Evolutionary conservation across 306 rosid genomes (phyloP).

Genomic region (Rosa chinensis): DNA sequence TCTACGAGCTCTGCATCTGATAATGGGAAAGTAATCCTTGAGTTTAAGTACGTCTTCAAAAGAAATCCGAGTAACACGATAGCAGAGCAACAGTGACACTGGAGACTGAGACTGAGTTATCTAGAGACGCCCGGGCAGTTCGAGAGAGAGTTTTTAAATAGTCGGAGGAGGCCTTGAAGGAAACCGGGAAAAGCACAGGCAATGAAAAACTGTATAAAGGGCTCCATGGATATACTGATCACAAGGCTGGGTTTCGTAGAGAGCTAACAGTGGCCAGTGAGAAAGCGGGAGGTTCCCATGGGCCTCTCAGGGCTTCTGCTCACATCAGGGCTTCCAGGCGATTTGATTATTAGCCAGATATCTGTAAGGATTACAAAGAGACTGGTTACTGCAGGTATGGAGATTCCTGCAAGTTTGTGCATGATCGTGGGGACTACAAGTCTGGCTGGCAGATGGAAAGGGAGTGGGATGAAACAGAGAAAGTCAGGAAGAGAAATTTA

Average conservation of each 20-base stretch:
- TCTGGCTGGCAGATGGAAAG: conserved; percentile 91
- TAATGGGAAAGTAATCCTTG: conserved; percentile 31
- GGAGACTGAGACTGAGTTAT: conserved; percentile 80
- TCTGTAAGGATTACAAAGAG: conserved; percentile 87
- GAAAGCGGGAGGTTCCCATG: conserved; percentile 88
- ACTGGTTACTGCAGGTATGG: conserved; percentile 88
- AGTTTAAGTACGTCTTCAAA: conserved; percentile 67
- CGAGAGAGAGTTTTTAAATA: conserved; percentile 78
- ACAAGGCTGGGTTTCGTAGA: conserved; percentile 81
- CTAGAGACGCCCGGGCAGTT: conserved; percentile 72
- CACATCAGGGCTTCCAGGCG: conserved; percentile 80
- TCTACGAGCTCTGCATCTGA: conserved; percentile 23
- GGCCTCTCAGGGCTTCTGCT: conserved; percentile 90
- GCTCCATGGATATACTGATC: conserved; percentile 60
- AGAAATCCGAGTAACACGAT: conserved; percentile 79
- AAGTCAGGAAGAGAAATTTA: conserved; percentile 68
- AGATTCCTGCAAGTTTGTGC: conserved; percentile 85
- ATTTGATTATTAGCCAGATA: conserved; percentile 91
- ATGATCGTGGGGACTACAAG: conserved; percentile 95
- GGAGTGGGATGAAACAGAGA: conserved; percentile 94
- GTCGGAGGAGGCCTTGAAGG: conserved; percentile 60
- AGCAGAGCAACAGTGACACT: conserved; percentile 78
- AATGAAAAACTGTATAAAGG: conserved; percentile 66
- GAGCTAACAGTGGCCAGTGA: conserved; percentile 80
- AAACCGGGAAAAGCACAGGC: conserved; percentile 42